phyloP scores from a whole-genome alignment of 257 asterid species.

The Paulownia fortunei region DNA sequence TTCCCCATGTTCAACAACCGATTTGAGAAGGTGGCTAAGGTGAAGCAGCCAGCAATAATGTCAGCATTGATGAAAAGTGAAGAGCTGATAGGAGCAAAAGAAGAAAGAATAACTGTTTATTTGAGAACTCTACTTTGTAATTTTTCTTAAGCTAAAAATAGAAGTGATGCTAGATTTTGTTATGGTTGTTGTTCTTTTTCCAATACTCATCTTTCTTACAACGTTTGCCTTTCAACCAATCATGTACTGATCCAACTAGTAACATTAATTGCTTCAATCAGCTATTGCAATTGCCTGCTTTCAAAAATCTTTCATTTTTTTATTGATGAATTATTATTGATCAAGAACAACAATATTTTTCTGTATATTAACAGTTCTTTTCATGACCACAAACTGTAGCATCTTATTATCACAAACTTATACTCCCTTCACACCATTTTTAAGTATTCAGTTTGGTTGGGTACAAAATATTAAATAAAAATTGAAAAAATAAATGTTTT shows the following conservation, averaged over 20 bases:
- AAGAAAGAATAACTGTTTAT: constrained; percentile 22
- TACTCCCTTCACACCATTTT: no score
- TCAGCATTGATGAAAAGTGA: constrained; percentile 26
- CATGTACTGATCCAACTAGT: constrained; percentile 13
- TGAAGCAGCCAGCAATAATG: constrained; percentile 32
- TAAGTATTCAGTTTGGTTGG: no score
- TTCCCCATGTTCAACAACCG: constrained; percentile 92
- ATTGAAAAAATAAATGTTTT: no score
- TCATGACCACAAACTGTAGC: no score
- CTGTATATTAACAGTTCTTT: no score
- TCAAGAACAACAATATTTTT: no score
- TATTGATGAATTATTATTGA: no score
- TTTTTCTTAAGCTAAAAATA: constrained; percentile 31
- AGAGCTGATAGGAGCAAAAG: neutral
- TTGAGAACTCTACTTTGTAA: constrained; percentile 12
- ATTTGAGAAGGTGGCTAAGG: constrained; percentile 78
- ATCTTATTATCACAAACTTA: no score
- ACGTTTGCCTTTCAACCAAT: constrained; percentile 5
- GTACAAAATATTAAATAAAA: no score
- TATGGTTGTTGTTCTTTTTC: constrained; percentile 10
- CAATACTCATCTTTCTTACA: neutral
- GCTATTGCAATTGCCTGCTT: neutral
- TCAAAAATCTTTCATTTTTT: no score
- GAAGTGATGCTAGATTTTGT: constrained; percentile 30
- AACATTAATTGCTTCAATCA: constrained; percentile 9